Conservation (phyloP, 2,329 filamentous ascomycete genomes). For the Pleoardoris graminearum region DNA sequence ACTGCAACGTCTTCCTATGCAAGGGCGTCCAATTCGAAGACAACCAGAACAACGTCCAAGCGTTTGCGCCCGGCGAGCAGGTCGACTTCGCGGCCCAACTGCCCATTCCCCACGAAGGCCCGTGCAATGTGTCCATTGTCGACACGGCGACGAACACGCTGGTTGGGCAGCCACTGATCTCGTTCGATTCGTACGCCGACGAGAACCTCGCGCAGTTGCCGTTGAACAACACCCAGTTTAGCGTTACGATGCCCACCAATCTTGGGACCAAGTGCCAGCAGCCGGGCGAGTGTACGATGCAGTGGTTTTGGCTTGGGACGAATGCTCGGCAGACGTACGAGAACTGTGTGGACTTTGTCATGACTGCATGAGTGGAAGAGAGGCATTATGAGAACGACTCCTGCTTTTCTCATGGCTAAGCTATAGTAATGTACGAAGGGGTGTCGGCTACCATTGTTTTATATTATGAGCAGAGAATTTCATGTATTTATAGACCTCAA, state of each 20-base stretch:
- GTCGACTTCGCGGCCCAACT: conserved; percentile 52
- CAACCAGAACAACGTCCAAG: conserved; percentile 57
- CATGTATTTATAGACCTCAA: not conserved
- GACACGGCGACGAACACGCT: conserved; percentile 57
- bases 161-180: conserved; percentile 48
- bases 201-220: conserved; percentile 41
- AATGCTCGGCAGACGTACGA: conserved; percentile 63
- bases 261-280: conserved; percentile 50
- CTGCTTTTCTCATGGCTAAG: not conserved
- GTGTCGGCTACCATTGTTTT: no score
- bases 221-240: conserved; percentile 53
- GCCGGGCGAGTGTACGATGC: conserved; percentile 57
- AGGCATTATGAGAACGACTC: not conserved
- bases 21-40: conserved; percentile 62
- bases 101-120: conserved; percentile 57
- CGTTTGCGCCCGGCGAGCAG: conserved; percentile 53
- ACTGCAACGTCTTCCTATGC: conserved; percentile 59
- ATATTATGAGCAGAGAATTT: not conserved
- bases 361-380: conserved; percentile 9
- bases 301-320: conserved; percentile 65
- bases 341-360: conserved; percentile 61
- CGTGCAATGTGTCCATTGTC: conserved; percentile 63
- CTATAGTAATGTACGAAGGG: no score
- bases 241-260: conserved; percentile 56
- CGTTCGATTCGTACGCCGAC: conserved; percentile 33